These are phyloP conservation scores for Erysimum cheiri DNA, from an alignment of 441 rosid species.

Conservation along the genomic window DNA sequence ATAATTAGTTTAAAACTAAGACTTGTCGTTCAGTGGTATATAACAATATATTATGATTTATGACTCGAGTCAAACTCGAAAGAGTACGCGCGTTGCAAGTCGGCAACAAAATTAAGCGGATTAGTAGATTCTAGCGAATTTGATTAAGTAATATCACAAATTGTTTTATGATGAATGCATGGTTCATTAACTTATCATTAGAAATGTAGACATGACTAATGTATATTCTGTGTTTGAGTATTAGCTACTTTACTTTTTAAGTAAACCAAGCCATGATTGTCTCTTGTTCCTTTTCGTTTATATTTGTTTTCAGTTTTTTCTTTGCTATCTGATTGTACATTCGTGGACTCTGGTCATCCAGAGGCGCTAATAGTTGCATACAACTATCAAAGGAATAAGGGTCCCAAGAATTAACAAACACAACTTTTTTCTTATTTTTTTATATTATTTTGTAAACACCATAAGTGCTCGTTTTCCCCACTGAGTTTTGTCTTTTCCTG, in stretches of 20 bases:
- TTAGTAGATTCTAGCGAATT: neutral
- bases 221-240: neutral
- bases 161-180: neutral
- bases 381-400: conserved; percentile 42
- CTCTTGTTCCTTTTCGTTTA: conserved; percentile 23
- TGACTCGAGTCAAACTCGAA: neutral
- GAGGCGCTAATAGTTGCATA: conserved; percentile 36
- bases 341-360: conserved; percentile 43
- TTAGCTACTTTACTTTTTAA: conserved; percentile 2
- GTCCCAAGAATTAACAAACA: conserved; percentile 40
- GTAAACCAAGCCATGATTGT: neutral
- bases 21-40: no score
- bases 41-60: neutral
- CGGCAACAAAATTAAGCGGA: neutral
- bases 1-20: no score
- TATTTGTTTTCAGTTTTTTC: neutral
- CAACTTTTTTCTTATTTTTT: conserved; percentile 16
- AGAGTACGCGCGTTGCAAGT: neutral
- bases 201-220: neutral
- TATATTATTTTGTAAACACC: conserved; percentile 14
- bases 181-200: conserved; percentile 10
- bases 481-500: conserved; percentile 44
- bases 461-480: conserved; percentile 41
- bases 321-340: conserved; percentile 15
- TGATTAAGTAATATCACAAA: neutral